Evolutionary conservation across 371 early-diverging fungal genomes (phyloP), one percentile per base, ranked within the genome.

Genomic region (Saksenaea vasiformis): DNA sequence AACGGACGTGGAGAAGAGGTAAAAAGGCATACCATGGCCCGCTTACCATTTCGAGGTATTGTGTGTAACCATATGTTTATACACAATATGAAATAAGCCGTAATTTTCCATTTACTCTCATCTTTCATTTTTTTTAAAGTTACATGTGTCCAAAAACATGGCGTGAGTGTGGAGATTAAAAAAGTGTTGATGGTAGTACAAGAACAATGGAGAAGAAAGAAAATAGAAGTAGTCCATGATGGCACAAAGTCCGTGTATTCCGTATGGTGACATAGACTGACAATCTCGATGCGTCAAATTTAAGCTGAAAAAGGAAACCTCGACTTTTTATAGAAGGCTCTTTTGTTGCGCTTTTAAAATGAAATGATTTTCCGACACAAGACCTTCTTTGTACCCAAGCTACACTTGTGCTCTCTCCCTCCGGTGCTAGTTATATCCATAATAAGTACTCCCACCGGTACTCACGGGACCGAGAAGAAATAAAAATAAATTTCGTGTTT

Each of bases 281-380:
- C 51, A 47, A 47, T 47, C 24, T 47, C 51, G 51, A 47, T 47
- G 19, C 51, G 51, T 47, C 51, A 47, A 47, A 47, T n/a, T 47
- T 10, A n/a, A 19, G 4, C 51, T 22, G 5, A 22, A 22, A 47
- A 47, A 47, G 51, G 51, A 47, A 47, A 47, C 51, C 51, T 47
- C 51, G 19, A 47, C 51, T 47, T n/a, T 47, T 47, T 47, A 47
- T 47, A 47, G 51, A 47, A 47, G 8, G 22, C 10, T n/a, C n/a
- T 47, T 17, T 47, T 22, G n/a, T 47, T 17, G 8, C 22, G 51
- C 51, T 22, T 47, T 47, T 22, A 22, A 47, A 22, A 47, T 47
- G 51, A 47, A 47, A 22, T 22, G 22, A 47, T 47, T 47, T 47
- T 47, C 51, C 51, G 51, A 47, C 51, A 22, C 51, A n/a, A 17